Percentiles rank a stretch among this genome's conserved stretches.
Conservation (phyloP, 2,329 filamentous ascomycete species). For the Furcasterigmium furcatum region DNA sequence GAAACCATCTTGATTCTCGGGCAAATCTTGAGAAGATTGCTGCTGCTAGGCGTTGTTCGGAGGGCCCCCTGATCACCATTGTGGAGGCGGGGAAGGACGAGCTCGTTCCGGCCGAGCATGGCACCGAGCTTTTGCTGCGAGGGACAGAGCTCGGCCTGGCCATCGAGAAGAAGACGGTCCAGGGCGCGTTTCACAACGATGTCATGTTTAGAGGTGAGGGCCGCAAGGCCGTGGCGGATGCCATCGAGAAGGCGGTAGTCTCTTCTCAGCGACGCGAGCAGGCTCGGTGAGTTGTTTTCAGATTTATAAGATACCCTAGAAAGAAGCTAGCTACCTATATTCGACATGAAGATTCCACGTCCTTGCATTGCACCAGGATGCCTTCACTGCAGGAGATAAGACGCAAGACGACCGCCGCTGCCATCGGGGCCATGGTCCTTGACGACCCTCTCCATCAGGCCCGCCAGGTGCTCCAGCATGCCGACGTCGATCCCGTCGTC, state of each 20-base stretch:
- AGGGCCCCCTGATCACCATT: constrained; percentile 24
- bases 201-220: constrained; percentile 44
- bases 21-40: constrained; percentile 44
- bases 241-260: constrained; percentile 26
- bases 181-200: constrained; percentile 54
- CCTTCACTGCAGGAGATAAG: no score
- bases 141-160: constrained; percentile 45
- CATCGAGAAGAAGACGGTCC: constrained; percentile 39
- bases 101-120: constrained; percentile 51
- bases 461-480: no score
- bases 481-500: no score
- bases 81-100: constrained; percentile 57
- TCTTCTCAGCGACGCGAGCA: not conserved
- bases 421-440: no score
- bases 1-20: constrained; percentile 58
- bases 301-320: not conserved
- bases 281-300: not conserved
- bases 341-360: no score
- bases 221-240: constrained; percentile 38
- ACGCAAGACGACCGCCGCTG: no score
- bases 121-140: constrained; percentile 37
- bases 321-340: no score
- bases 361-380: no score
- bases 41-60: constrained; percentile 16
- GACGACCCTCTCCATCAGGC: no score